Evolutionary conservation across 345 rosid species (phyloP), one percentile per base, ranked within the genome.

Genomic region (Melaleuca quinquenervia): DNA sequence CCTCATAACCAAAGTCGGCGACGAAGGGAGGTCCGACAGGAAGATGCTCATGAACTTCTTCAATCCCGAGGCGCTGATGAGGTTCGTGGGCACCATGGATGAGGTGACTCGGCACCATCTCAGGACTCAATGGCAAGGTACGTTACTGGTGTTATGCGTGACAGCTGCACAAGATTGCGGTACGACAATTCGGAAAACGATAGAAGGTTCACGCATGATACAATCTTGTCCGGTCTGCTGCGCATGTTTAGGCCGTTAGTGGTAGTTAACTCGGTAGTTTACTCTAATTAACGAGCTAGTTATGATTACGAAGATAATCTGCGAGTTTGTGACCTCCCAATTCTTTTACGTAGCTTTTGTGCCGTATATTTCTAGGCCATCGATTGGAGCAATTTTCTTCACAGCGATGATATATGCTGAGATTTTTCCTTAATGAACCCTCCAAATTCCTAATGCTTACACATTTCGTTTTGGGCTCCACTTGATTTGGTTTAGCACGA

Each of bases 51-150:
- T 88, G 87, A 84, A 50, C 9, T 89, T 82, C 64, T 85, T 89
- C 62, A 27, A 45, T 27, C 84, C 64, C 8, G 87, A 89, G 26
- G 82, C 80, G 16, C 84, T 89, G 26, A 86, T 75, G 84, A 78
- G 62, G 84, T 86, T 52, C 27, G 75, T 84, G 48, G 85, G 52
- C 54, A 82, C 60, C 87, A 89, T 89, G 85, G 91, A 87, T 36
- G 82, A 64, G 62, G 87, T 83, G 74, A 86, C 91, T 8, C 82
- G 58, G 82, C 78, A 55, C 13, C 91, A 89, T 74, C 58, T 89
- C 26, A 50, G 22, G 41, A 82, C 84, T 21, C 85, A 58, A 11
- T 89, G 91, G 91, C 82, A 87, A 82, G 91, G 91, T 89, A 48
- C 32, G 84, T 70, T 64, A 10, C 7, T 16, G 32, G 10, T 27